phyloP scores from a whole-genome alignment of 441 rosid genomes.

The Dalechampia spathulata region DNA sequence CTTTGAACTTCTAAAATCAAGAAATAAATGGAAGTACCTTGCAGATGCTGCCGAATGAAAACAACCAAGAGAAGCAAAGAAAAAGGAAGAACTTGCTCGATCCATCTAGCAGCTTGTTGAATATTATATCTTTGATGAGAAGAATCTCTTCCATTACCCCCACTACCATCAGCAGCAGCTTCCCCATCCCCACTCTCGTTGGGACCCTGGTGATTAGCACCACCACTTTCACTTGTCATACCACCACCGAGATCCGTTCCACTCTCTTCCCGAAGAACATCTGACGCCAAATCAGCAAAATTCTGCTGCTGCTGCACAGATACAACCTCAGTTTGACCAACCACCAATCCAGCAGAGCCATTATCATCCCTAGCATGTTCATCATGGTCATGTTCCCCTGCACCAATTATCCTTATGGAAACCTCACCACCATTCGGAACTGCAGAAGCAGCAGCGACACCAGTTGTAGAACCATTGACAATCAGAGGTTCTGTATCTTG shows the following conservation, averaged over 20 bases:
- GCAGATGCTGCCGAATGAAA: conserved; percentile 79
- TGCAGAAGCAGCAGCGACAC: conserved; percentile 25
- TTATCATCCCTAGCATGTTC: conserved; percentile 33
- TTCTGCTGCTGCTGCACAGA: conserved; percentile 23
- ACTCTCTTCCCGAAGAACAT: conserved; percentile 36
- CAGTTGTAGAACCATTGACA: neutral
- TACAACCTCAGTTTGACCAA: conserved; percentile 40
- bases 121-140: conserved; percentile 73
- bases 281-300: conserved; percentile 20
- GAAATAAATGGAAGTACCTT: conserved; percentile 34
- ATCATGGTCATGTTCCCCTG: conserved; percentile 60
- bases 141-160: conserved; percentile 50
- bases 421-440: conserved; percentile 58
- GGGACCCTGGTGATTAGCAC: conserved; percentile 42
- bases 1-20: neutral
- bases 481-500: conserved; percentile 54
- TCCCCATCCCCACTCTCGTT: conserved; percentile 38
- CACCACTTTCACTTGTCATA: conserved; percentile 23
- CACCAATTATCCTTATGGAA: conserved; percentile 86
- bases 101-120: conserved; percentile 80
- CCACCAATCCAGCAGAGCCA: conserved; percentile 39
- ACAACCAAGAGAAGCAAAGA: conserved; percentile 70
- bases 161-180: conserved; percentile 34
- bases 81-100: conserved; percentile 72
- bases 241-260: conserved; percentile 23